A percentile compares a stretch with the other conserved stretches of the same genome.
phyloP scores from a whole-genome alignment of 768 basidiomycete genomes.

The Boletus coccyginus region DNA sequence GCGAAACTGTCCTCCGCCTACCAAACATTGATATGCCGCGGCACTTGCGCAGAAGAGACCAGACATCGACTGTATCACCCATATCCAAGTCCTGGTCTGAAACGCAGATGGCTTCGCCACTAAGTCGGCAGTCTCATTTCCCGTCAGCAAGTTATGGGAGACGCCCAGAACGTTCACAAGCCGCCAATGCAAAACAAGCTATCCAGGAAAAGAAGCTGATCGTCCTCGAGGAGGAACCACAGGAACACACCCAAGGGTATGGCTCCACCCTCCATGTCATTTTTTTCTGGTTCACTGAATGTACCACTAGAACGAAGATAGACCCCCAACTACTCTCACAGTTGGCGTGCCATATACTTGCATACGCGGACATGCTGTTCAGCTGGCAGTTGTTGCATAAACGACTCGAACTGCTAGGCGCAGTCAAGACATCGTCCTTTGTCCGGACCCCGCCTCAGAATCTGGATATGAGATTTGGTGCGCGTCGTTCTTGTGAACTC shows the following conservation, averaged over 20 bases:
- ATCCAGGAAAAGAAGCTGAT: conserved; percentile 40
- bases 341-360: conserved; percentile 53
- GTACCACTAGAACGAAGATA: conserved; percentile 7
- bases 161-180: conserved; percentile 42
- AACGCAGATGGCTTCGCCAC: conserved; percentile 29
- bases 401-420: conserved; percentile 70
- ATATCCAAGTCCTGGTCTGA: conserved; percentile 63
- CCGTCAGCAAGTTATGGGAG: conserved; percentile 41
- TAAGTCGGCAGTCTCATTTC: conserved; percentile 36
- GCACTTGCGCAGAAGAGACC: conserved; percentile 28
- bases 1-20: conserved; percentile 18
- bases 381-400: conserved; percentile 72
- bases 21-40: conserved; percentile 30
- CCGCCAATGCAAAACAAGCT: conserved; percentile 29
- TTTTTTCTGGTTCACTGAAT: not conserved
- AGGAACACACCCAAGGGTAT: conserved; percentile 14
- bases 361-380: conserved; percentile 74
- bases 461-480: conserved; percentile 37
- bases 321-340: conserved; percentile 37
- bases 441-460: conserved; percentile 23
- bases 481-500: not conserved
- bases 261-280: not conserved
- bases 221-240: conserved; percentile 28
- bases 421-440: conserved; percentile 40
- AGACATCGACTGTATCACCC: conserved; percentile 25